phyloP scores from a whole-genome alignment of 2,329 filamentous ascomycete genomes.

The Stemphylium beticola region DNA sequence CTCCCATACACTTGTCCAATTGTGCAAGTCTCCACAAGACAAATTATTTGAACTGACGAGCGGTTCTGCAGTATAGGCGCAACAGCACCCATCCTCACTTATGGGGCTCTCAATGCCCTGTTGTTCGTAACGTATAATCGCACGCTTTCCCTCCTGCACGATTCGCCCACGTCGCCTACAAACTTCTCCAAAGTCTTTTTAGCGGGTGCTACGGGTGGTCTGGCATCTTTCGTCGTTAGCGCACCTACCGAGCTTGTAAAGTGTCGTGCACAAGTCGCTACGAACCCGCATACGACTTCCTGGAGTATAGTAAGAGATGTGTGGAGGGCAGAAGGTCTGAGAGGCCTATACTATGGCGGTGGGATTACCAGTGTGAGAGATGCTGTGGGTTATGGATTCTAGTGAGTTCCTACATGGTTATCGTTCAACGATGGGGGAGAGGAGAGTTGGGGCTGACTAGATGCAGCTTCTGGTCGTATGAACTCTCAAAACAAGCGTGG shows the following conservation, averaged over 20 bases:
- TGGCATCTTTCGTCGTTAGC: conserved; percentile 84
- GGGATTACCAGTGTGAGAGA: conserved; percentile 81
- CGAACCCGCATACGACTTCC: conserved; percentile 53
- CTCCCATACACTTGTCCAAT: too few species aligned
- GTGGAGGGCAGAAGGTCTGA: conserved; percentile 63
- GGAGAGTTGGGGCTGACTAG: background rate
- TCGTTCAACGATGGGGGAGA: background rate
- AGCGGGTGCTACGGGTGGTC: conserved; percentile 79
- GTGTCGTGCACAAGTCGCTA: conserved; percentile 78
- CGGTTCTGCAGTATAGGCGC: conserved; percentile 61
- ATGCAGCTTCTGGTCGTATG: conserved; percentile 87
- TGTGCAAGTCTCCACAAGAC: too few species aligned
- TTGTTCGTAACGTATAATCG: conserved; percentile 92
- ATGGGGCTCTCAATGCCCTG: conserved; percentile 88
- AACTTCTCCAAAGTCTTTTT: conserved; percentile 73
- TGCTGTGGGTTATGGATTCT: conserved; percentile 94
- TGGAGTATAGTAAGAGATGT: conserved; percentile 70
- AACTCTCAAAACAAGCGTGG: conserved; percentile 70
- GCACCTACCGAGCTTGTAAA: conserved; percentile 92
- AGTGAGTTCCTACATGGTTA: conserved; percentile 57
- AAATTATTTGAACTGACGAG: background rate
- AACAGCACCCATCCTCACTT: conserved; percentile 84
- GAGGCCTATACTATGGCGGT: conserved; percentile 82
- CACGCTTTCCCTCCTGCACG: conserved; percentile 67
- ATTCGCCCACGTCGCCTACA: conserved; percentile 28